Conservation (phyloP, 208 protist genomes). For the Vickermania ingenoplastis region DNA sequence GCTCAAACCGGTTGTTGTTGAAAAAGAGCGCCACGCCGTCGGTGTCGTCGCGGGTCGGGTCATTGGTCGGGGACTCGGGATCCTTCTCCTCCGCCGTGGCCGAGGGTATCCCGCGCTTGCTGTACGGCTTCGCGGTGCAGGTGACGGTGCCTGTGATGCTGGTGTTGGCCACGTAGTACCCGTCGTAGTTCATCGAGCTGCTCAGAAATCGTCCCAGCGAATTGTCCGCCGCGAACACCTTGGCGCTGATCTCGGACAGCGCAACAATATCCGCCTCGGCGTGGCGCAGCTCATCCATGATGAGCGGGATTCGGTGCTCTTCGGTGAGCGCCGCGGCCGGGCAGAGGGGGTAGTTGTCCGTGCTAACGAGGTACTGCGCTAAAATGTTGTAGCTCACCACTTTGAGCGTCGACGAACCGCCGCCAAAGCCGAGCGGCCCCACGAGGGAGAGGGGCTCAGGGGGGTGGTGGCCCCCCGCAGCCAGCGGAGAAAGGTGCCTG, state of each 20-base stretch:
- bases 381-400: slow-evolving; percentile 80
- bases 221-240: slow-evolving; percentile 34
- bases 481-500: not conserved
- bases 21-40: slow-evolving; percentile 81
- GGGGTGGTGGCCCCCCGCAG: not conserved
- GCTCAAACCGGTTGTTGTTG: slow-evolving; percentile 41
- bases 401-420: slow-evolving; percentile 17
- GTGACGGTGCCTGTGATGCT: slow-evolving; percentile 10
- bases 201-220: slow-evolving; percentile 46
- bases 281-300: slow-evolving; percentile 46
- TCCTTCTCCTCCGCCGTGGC: not conserved
- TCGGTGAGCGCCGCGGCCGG: slow-evolving; percentile 49
- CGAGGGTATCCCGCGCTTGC: not conserved
- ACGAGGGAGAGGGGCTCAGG: not conserved
- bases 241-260: slow-evolving; percentile 70
- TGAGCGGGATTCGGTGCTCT: slow-evolving; percentile 54
- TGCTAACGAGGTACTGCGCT: slow-evolving; percentile 54
- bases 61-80: slow-evolving; percentile 2
- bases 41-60: slow-evolving; percentile 56
- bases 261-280: slow-evolving; percentile 51
- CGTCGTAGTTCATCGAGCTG: slow-evolving; percentile 28
- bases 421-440: not conserved
- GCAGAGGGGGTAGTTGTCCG: slow-evolving; percentile 66
- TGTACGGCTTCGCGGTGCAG: not conserved
- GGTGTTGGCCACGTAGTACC: slow-evolving; percentile 69